Evolutionary conservation across 495 filamentous ascomycete species (phyloP).

Genomic region (Polyplosphaeria fusca): DNA sequence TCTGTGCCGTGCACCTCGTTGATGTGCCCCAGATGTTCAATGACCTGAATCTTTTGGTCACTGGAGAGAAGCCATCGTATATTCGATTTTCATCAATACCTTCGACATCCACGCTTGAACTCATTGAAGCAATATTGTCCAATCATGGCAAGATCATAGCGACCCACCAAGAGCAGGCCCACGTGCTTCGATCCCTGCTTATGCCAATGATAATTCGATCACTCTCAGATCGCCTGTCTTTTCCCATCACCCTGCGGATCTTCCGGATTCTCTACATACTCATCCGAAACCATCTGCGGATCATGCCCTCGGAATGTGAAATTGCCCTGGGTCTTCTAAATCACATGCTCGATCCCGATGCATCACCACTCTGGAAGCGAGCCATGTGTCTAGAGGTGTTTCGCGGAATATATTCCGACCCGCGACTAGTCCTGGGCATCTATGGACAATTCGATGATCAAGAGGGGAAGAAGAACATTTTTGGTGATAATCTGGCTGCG

Average conservation of each 20-base stretch:
- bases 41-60: slow-evolving; percentile 84
- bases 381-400: slow-evolving; percentile 89
- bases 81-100: slow-evolving; percentile 71
- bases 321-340: slow-evolving; percentile 81
- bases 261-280: slow-evolving; percentile 77
- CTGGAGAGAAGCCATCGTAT: slow-evolving; percentile 76
- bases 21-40: slow-evolving; percentile 61
- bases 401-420: slow-evolving; percentile 76
- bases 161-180: slow-evolving; percentile 72
- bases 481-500: slow-evolving; percentile 74
- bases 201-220: slow-evolving; percentile 79
- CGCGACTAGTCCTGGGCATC: slow-evolving; percentile 71
- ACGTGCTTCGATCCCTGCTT: slow-evolving; percentile 72
- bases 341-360: slow-evolving; percentile 83
- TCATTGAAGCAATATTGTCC: slow-evolving; percentile 83
- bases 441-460: slow-evolving; percentile 74
- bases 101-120: slow-evolving; percentile 78
- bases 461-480: slow-evolving; percentile 68
- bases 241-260: slow-evolving; percentile 78
- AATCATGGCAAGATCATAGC: slow-evolving; percentile 80
- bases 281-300: slow-evolving; percentile 68
- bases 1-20: not conserved
- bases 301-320: slow-evolving; percentile 76
- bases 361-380: slow-evolving; percentile 73
- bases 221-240: slow-evolving; percentile 72